Evolutionary conservation across 2,329 filamentous ascomycete species (phyloP).

Genomic region (Leptographium lundbergii): DNA sequence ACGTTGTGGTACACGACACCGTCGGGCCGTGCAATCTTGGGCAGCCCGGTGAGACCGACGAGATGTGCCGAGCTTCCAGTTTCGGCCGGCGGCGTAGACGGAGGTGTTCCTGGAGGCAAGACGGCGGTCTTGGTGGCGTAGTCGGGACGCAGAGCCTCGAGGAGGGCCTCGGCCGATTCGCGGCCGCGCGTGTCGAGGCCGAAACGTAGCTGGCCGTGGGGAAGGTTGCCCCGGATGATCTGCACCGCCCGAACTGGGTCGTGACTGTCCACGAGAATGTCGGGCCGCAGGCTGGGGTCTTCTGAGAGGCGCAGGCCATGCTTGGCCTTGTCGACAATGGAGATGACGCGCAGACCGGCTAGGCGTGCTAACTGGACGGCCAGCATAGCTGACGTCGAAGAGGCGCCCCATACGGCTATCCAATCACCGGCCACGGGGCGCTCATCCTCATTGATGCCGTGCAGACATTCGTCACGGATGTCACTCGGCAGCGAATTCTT

Average conservation of each 20-base stretch:
- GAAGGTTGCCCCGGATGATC: slow-evolving; percentile 48
- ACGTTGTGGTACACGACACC: slow-evolving; percentile 49
- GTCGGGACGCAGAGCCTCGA: slow-evolving; percentile 34
- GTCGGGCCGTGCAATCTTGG: slow-evolving; percentile 40
- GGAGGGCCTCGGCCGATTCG: slow-evolving; percentile 47
- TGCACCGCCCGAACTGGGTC: slow-evolving; percentile 52
- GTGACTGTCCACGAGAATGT: slow-evolving; percentile 57
- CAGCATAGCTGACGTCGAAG: slow-evolving; percentile 56
- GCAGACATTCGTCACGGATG: slow-evolving; percentile 49
- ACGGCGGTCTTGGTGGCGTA: slow-evolving; percentile 2
- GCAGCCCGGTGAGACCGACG: slow-evolving; percentile 54
- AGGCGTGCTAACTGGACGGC: slow-evolving; percentile 56
- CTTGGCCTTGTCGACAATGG: slow-evolving; percentile 53
- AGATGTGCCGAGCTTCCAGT: slow-evolving; percentile 41
- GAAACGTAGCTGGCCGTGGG: slow-evolving; percentile 40
- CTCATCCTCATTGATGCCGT: slow-evolving; percentile 36
- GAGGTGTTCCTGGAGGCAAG: slow-evolving; percentile 12
- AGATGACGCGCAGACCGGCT: slow-evolving; percentile 50
- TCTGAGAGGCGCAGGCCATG: slow-evolving; percentile 47
- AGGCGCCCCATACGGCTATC: slow-evolving; percentile 63
- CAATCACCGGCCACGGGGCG: slow-evolving; percentile 50
- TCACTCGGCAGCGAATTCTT: slow-evolving; percentile 42
- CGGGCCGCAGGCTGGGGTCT: slow-evolving; percentile 31
- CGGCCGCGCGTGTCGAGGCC: slow-evolving; percentile 56
- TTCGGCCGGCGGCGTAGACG: slow-evolving; percentile 22